Percentiles rank a stretch among this genome's conserved stretches.
Evolutionary conservation across 768 basidiomycete species (phyloP).

Genomic region (Flagelloscypha sp.): DNA sequence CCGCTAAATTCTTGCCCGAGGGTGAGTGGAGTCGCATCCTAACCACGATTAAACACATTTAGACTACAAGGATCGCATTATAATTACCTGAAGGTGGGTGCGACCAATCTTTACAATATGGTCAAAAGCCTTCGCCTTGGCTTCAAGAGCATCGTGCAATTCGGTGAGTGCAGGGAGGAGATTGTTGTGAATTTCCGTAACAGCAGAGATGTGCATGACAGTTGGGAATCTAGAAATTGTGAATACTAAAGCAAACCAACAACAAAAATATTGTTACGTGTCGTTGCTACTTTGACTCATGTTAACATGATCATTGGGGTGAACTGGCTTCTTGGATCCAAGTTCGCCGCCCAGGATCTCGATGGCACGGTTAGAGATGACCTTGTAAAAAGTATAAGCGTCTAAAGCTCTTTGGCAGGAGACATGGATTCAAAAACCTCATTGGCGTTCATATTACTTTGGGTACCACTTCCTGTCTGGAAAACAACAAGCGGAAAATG

Average conservation of each 20-base stretch:
- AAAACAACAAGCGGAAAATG: constrained; percentile 99
- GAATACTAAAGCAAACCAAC: background rate
- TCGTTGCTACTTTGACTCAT: constrained; percentile 99
- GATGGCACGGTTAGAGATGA: constrained; percentile 97
- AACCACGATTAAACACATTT: constrained; percentile 7
- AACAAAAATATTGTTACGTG: constrained; percentile 50
- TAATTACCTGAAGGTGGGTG: constrained; percentile 77
- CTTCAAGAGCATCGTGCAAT: constrained; percentile 76
- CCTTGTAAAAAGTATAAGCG: constrained; percentile 36
- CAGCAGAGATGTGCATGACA: constrained; percentile 97
- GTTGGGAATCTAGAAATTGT: constrained; percentile 76
- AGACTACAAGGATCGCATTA: background rate
- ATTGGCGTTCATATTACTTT: constrained; percentile 99
- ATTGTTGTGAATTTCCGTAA: constrained; percentile 71
- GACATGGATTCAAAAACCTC: constrained; percentile 46
- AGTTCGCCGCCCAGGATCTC: constrained; percentile 92
- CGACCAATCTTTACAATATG: constrained; percentile 98
- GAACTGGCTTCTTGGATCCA: constrained; percentile 94
- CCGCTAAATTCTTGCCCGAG: constrained; percentile 99
- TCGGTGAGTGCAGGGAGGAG: constrained; percentile 82
- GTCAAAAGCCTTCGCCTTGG: constrained; percentile 76
- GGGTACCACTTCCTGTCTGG: constrained; percentile 98
- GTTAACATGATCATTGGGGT: constrained; percentile 99
- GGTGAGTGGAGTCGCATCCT: constrained; percentile 97
- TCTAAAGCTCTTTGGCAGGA: constrained; percentile 1